Percentiles rank a stretch among this genome's conserved stretches.
Evolutionary conservation across 2,329 filamentous ascomycete species (phyloP).

Genomic region (Hyphodiscus sp.): DNA sequence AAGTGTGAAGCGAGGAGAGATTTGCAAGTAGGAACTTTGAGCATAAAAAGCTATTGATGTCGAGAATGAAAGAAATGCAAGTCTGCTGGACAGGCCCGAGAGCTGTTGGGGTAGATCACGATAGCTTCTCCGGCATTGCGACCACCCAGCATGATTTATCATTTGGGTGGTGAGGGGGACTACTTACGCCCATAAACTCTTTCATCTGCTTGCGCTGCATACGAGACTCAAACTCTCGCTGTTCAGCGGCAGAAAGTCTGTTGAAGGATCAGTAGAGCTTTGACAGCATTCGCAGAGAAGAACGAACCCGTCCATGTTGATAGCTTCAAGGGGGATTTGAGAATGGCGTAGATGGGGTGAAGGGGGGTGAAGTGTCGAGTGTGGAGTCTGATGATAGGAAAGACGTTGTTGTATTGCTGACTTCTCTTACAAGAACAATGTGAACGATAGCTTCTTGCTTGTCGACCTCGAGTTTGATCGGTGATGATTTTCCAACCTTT

Average conservation of each 20-base stretch:
- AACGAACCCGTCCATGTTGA: conserved; percentile 38
- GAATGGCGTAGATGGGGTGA: too few relatives aligned
- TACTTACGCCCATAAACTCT: conserved; percentile 91
- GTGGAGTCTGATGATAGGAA: too few relatives aligned
- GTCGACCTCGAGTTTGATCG: background rate
- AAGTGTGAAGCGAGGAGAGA: background rate
- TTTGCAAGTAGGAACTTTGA: background rate
- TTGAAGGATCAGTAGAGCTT: conserved; percentile 10
- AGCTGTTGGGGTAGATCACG: background rate
- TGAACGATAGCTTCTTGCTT: conserved; percentile 1
- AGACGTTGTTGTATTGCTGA: background rate
- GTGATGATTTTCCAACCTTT: background rate
- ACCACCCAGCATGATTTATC: background rate
- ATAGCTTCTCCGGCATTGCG: background rate
- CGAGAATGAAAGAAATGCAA: background rate
- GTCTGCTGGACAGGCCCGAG: background rate
- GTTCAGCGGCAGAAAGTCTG: conserved; percentile 51
- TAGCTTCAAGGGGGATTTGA: conserved; percentile 2
- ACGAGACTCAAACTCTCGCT: conserved; percentile 86
- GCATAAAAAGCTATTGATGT: background rate
- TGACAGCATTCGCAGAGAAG: background rate
- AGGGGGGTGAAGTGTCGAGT: too few relatives aligned
- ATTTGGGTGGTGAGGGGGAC: conserved; percentile 8
- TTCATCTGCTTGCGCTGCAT: conserved; percentile 99
- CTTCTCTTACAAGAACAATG: background rate